These are phyloP conservation scores for Viola pubescens DNA, from an alignment of 441 rosid species.

Conservation along the genomic window DNA sequence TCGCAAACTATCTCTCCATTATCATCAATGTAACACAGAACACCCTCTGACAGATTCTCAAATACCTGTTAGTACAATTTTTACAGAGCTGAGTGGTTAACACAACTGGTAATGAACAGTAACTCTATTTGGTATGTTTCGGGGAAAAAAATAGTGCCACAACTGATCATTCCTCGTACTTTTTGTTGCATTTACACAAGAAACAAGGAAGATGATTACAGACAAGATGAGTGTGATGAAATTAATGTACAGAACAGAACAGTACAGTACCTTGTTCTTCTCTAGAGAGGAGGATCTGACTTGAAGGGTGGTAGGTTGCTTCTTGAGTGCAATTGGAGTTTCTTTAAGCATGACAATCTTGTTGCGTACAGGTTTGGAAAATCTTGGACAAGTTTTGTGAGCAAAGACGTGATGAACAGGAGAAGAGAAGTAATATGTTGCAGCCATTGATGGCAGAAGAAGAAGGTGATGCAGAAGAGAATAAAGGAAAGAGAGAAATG, in stretches of 20 bases:
- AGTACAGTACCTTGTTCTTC: conserved; percentile 42
- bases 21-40: conserved; percentile 64
- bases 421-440: conserved; percentile 35
- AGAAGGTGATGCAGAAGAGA: too few species aligned
- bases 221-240: background rate
- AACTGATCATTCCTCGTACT: background rate
- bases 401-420: conserved; percentile 24
- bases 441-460: conserved; percentile 38
- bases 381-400: conserved; percentile 20
- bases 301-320: conserved; percentile 19
- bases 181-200: background rate
- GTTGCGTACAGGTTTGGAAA: background rate
- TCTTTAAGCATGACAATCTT: conserved; percentile 34
- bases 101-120: background rate
- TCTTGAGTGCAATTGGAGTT: conserved; percentile 29
- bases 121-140: background rate
- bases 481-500: background rate
- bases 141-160: background rate
- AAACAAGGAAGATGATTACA: background rate
- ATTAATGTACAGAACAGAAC: background rate
- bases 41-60: conserved; percentile 66
- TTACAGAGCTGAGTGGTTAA: background rate
- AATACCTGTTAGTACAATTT: conserved; percentile 62
- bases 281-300: conserved; percentile 41
- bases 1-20: conserved; percentile 83